Base-by-base conservation (phyloP, 2,329 filamentous ascomycete genomes). In the Xylaria sp. region DNA sequence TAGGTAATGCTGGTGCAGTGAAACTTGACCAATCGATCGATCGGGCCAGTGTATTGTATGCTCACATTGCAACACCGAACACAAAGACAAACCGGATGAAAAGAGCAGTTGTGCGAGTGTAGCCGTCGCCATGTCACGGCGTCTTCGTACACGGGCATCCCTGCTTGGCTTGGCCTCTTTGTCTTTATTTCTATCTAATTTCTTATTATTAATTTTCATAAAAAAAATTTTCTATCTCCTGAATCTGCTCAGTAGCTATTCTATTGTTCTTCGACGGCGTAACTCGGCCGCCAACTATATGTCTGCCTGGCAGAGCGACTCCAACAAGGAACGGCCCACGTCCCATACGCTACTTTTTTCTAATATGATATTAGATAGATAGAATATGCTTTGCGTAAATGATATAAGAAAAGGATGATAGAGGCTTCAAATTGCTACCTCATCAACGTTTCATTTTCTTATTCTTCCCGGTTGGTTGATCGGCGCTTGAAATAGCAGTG, bases 11-110 rank as follows among this genome's bases (percentile, higher is more conserved):
- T 31, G 31, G 54, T 13, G 50, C 7, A 13, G 66, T 65, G 48
- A 51, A 56, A 60, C 48, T 46, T n/a, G 50, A 56, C n/a, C 10
- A 44, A 20, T 58, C 28, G 48, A 39, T 59, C 31, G 28, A 60
- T 50, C 37, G 39, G 31, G 48, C 25, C 54, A 18, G 8, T 18
- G 31, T 25, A 25, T 25, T 25, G 23, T 54, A 34, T 44, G 6
- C 28, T 50, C 25, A 25, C 28, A 23, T 23, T 39, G 18, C 52
- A 23, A n/a, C 50, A 59, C 37, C 18, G 44, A 59, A n/a, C 34
- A 31, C n/a, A 9, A 8, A n/a, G 18, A 9, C 13, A 37, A 25
- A 5, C 18, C 41, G 41, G 37, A 63, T 28, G 6, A 28, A 41
- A 39, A 13, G 13, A 13, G 41, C 41, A n/a, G 18, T 13, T n/a